Conservation (phyloP, 2,329 filamentous ascomycete genomes). For the Escovopsis sp. region DNA sequence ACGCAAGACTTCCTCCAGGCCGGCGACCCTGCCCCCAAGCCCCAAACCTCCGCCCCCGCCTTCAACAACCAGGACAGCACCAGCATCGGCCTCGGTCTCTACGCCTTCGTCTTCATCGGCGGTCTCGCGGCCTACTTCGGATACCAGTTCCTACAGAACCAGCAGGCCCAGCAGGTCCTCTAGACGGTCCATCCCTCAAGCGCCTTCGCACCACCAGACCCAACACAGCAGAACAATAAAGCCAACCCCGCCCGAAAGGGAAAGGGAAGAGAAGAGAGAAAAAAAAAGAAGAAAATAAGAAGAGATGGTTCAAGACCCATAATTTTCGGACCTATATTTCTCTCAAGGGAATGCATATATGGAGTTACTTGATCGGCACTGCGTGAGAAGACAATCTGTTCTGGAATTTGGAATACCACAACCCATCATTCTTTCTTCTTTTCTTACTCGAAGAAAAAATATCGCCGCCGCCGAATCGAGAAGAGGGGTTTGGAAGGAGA, state of each 20-base stretch:
- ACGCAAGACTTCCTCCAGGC: conserved; percentile 29
- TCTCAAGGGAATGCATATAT: too few species aligned
- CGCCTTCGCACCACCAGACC: not conserved
- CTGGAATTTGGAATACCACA: too few species aligned
- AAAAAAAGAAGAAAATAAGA: not conserved
- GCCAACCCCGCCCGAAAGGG: not conserved
- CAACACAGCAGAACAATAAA: not conserved
- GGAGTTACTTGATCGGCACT: too few species aligned
- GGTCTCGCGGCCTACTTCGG: conserved; percentile 63
- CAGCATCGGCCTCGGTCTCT: conserved; percentile 63
- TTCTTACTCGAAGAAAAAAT: too few species aligned
- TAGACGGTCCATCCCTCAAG: not conserved
- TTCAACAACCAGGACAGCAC: conserved; percentile 32
- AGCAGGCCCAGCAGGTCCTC: conserved; percentile 24
- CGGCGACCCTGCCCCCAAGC: conserved; percentile 64
- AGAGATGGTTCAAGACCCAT: not conserved
- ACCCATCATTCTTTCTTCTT: too few species aligned
- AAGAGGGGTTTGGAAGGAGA: too few species aligned
- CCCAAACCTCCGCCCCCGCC: conserved; percentile 32
- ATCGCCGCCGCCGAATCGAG: too few species aligned
- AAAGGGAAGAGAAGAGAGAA: not conserved
- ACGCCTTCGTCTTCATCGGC: conserved; percentile 66
- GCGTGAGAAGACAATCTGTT: too few species aligned
- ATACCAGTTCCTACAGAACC: conserved; percentile 68
- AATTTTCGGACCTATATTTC: too few species aligned